phyloP scores from a whole-genome alignment of 1,139 yeast genomes.

The Yamadazyma jaroonii region DNA sequence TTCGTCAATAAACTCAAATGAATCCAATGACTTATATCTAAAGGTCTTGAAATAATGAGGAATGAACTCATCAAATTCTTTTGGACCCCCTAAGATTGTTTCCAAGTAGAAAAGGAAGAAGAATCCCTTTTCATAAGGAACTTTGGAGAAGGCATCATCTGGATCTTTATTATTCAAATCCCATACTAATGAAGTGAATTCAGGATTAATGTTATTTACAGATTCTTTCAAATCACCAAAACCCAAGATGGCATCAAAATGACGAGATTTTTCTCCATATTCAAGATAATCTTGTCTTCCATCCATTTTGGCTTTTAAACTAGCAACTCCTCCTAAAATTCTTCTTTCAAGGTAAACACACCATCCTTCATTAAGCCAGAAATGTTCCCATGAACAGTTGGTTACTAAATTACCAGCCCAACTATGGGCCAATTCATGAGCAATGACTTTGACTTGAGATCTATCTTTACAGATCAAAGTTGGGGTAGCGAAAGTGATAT shows the following conservation, averaged over 20 bases:
- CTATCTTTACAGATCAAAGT: constrained; percentile 34
- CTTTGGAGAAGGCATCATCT: constrained; percentile 33
- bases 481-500: constrained; percentile 37
- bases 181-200: constrained; percentile 27
- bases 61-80: constrained; percentile 30
- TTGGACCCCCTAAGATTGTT: constrained; percentile 23
- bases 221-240: constrained; percentile 28
- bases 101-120: constrained; percentile 31
- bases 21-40: constrained; percentile 30
- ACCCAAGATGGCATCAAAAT: constrained; percentile 30
- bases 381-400: constrained; percentile 37
- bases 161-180: constrained; percentile 27
- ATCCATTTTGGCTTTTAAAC: constrained; percentile 20
- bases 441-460: constrained; percentile 34
- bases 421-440: constrained; percentile 39
- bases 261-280: constrained; percentile 31
- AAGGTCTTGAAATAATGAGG: constrained; percentile 30
- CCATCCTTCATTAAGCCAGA: constrained; percentile 43
- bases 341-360: constrained; percentile 37
- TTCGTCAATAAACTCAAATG: constrained; percentile 27
- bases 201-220: constrained; percentile 17
- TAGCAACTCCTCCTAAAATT: constrained; percentile 31
- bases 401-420: constrained; percentile 41
- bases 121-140: constrained; percentile 39
- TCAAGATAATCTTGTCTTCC: constrained; percentile 19